A percentile compares a stretch with the other conserved stretches of the same genome.
Conservation (phyloP, 1,139 yeast genomes). For the Kurtzmaniella natalensis region DNA sequence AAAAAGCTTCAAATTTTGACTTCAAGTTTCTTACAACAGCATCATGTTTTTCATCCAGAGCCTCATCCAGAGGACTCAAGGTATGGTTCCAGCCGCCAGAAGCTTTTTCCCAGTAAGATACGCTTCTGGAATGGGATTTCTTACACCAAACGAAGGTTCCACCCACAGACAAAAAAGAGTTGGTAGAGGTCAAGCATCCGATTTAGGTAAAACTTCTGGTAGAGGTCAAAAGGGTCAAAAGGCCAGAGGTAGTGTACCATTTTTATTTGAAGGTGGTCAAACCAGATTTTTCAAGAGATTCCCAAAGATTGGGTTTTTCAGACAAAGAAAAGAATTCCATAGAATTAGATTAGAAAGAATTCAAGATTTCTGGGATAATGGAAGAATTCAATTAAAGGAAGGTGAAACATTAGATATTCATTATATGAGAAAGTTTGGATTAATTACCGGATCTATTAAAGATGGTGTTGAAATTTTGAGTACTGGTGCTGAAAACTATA, state of each 20-base stretch:
- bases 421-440: conserved; percentile 67
- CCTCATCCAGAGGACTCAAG: neutral
- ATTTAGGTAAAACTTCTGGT: conserved; percentile 89
- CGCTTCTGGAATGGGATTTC: conserved; percentile 29
- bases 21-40: too few species aligned
- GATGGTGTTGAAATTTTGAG: conserved; percentile 85
- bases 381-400: conserved; percentile 60
- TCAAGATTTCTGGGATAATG: conserved; percentile 59
- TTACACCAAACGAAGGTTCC: conserved; percentile 40
- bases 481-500: conserved; percentile 53
- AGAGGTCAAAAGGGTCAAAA: conserved; percentile 99
- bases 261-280: conserved; percentile 99
- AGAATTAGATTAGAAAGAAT: conserved; percentile 57
- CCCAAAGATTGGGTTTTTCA: conserved; percentile 86
- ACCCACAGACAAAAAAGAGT: conserved; percentile 56
- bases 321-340: conserved; percentile 47
- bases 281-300: conserved; percentile 87
- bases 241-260: conserved; percentile 86
- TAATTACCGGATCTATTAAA: conserved; percentile 63
- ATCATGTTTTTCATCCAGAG: conserved; percentile 2
- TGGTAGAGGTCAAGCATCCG: conserved; percentile 97
- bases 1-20: too few species aligned
- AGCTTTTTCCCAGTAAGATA: neutral
- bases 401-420: conserved; percentile 61
- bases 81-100: neutral